A percentile compares a stretch with the other conserved stretches of the same genome.
These are phyloP conservation scores for Flaveria bidentis DNA, from an alignment of 129 eudicot genomes.

Conservation along the genomic window DNA sequence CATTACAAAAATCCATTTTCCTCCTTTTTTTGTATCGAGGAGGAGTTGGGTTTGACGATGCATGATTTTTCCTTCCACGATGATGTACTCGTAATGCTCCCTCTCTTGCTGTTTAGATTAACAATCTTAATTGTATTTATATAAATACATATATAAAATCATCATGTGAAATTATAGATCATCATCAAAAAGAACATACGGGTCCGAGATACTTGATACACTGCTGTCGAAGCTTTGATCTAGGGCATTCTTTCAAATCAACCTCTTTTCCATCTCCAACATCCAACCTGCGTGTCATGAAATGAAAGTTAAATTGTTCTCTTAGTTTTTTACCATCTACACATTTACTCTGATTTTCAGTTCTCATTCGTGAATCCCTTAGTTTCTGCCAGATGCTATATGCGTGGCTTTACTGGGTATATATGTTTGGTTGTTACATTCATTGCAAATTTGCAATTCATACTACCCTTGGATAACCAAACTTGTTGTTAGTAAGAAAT, in stretches of 20 bases:
- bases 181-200: slow-evolving; percentile 46
- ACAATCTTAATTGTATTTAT: not conserved
- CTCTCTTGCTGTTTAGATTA: slow-evolving; percentile 74
- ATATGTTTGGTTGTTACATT: too few species aligned
- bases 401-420: too few species aligned
- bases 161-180: not conserved
- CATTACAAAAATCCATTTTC: slow-evolving; percentile 90
- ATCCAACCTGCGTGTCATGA: slow-evolving; percentile 65
- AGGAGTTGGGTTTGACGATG: slow-evolving; percentile 49
- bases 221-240: slow-evolving; percentile 83
- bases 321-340: not conserved
- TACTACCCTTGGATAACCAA: not conserved
- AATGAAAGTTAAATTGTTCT: not conserved
- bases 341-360: not conserved
- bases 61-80: slow-evolving; percentile 64
- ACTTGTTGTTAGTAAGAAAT: not conserved
- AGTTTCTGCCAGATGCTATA: not conserved
- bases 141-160: not conserved
- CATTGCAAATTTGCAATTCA: too few species aligned
- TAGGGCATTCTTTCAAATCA: slow-evolving; percentile 76
- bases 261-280: slow-evolving; percentile 93
- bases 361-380: not conserved
- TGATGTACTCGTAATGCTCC: slow-evolving; percentile 65
- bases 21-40: slow-evolving; percentile 62
- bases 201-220: slow-evolving; percentile 97